Conservation (phyloP, 2,329 filamentous ascomycete genomes). For the Stemphylium lycopersici region DNA sequence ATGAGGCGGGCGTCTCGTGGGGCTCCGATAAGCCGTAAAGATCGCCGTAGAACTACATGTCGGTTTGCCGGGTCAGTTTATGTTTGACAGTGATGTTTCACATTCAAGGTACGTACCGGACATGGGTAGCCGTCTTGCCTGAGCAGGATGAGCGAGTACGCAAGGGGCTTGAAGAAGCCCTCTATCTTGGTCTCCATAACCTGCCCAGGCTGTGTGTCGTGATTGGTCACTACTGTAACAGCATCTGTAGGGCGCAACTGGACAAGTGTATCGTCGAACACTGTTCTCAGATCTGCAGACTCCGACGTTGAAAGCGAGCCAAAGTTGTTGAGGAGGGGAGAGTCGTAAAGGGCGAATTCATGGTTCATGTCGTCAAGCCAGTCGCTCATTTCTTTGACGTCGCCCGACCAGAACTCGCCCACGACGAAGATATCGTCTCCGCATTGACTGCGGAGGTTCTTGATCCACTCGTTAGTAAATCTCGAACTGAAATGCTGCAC, state of each 20-base stretch:
- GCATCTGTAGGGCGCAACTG: constrained; percentile 60
- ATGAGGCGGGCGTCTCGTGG: constrained; percentile 59
- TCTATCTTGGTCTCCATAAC: constrained; percentile 67
- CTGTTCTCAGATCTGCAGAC: constrained; percentile 65
- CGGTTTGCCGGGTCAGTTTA: no score
- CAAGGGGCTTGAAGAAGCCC: constrained; percentile 72
- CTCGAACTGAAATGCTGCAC: constrained; percentile 72
- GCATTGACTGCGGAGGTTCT: constrained; percentile 57
- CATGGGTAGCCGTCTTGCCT: constrained; percentile 68
- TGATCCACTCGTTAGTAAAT: constrained; percentile 71
- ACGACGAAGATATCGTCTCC: constrained; percentile 66
- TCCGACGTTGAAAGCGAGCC: constrained; percentile 63
- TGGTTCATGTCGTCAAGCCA: constrained; percentile 65
- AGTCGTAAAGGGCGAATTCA: constrained; percentile 67
- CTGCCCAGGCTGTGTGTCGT: constrained; percentile 72
- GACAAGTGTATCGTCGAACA: constrained; percentile 68
- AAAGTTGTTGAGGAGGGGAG: constrained; percentile 72
- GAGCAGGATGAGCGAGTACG: constrained; percentile 74
- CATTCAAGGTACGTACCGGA: constrained; percentile 40
- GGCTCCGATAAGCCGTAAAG: constrained; percentile 67
- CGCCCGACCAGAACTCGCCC: constrained; percentile 72
- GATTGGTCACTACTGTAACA: constrained; percentile 73
- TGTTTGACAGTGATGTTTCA: no score
- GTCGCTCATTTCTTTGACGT: constrained; percentile 60
- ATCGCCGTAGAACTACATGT: constrained; percentile 67